Evolutionary conservation across 352 stramenopile species (phyloP).

Genomic region (Phytophthora hibernalis): DNA sequence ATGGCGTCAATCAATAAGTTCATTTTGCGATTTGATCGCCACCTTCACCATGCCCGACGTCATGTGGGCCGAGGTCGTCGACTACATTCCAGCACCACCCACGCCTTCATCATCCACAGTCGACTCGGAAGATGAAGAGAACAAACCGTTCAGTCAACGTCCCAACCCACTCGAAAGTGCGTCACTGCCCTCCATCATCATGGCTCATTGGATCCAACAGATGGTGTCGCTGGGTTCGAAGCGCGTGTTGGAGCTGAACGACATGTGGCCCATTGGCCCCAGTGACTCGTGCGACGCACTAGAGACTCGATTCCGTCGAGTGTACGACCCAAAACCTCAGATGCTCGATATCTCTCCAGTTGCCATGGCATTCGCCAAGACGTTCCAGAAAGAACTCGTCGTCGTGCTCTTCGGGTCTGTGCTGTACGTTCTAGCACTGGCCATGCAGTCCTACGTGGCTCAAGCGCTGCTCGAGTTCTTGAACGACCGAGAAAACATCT

Average conservation of each 20-base stretch:
- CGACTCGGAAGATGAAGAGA: conserved; percentile 4
- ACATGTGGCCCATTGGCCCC: conserved; percentile 39
- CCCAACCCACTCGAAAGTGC: conserved; percentile 47
- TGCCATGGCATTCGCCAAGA: conserved; percentile 11
- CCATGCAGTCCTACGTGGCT: conserved; percentile 32
- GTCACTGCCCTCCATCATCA: conserved; percentile 35
- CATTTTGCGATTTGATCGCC: background rate
- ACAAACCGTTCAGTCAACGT: conserved; percentile 24
- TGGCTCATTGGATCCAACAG: conserved; percentile 46
- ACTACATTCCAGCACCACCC: conserved; percentile 18
- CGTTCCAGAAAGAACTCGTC: conserved; percentile 13
- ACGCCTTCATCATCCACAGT: conserved; percentile 13
- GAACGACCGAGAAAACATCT: conserved; percentile 33
- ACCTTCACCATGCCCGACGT: conserved; percentile 17
- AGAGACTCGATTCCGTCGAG: conserved; percentile 22
- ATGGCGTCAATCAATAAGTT: background rate
- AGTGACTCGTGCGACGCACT: conserved; percentile 19
- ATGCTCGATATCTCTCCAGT: conserved; percentile 17
- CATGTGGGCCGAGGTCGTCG: conserved; percentile 14
- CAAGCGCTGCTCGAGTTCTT: conserved; percentile 34
- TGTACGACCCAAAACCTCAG: conserved; percentile 18
- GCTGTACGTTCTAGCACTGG: conserved; percentile 33
- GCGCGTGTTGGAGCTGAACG: conserved; percentile 35
- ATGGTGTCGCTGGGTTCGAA: conserved; percentile 40
- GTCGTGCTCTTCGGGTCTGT: conserved; percentile 13